Evolutionary conservation across 768 basidiomycete species (phyloP).

Genomic region (Omphalotus guepiniiformis): DNA sequence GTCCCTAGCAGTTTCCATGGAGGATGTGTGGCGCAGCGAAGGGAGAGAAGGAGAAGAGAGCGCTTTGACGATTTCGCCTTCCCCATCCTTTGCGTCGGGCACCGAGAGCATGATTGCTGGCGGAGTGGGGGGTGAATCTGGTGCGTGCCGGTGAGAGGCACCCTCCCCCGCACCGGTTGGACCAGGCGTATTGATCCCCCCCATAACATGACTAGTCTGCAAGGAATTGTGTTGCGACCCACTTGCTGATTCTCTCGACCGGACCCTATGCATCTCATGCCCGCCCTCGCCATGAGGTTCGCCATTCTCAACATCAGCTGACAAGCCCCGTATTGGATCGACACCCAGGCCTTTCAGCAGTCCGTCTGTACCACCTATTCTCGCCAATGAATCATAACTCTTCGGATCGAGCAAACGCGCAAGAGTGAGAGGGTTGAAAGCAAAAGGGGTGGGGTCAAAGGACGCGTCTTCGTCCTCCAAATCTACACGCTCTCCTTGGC

Average conservation of each 20-base stretch:
- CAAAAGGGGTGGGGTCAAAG: constrained; percentile 65
- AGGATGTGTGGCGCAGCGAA: background rate
- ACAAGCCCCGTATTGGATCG: constrained; percentile 46
- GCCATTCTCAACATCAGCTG: too few relatives aligned
- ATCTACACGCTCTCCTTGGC: constrained; percentile 17
- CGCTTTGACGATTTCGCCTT: constrained; percentile 2
- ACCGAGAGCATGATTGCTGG: constrained; percentile 38
- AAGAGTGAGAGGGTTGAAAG: constrained; percentile 66
- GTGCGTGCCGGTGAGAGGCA: constrained; percentile 22
- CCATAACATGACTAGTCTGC: constrained; percentile 9
- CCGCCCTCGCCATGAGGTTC: constrained; percentile 8
- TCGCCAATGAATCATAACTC: constrained; percentile 56
- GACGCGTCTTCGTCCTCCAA: constrained; percentile 37
- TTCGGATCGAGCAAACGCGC: constrained; percentile 92
- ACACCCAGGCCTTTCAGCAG: constrained; percentile 76
- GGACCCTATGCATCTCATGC: background rate
- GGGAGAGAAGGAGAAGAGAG: background rate
- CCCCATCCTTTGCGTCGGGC: constrained; percentile 3
- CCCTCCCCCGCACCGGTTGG: constrained; percentile 17
- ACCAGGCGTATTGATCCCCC: constrained; percentile 15
- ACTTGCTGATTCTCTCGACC: background rate
- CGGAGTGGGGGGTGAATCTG: constrained; percentile 1
- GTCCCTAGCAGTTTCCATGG: background rate
- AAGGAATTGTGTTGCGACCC: background rate
- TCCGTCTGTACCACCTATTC: constrained; percentile 66